A percentile compares a stretch with the other conserved stretches of the same genome.
Evolutionary conservation across 352 stramenopile species (phyloP).

Genomic region (Phytophthora hibernalis): DNA sequence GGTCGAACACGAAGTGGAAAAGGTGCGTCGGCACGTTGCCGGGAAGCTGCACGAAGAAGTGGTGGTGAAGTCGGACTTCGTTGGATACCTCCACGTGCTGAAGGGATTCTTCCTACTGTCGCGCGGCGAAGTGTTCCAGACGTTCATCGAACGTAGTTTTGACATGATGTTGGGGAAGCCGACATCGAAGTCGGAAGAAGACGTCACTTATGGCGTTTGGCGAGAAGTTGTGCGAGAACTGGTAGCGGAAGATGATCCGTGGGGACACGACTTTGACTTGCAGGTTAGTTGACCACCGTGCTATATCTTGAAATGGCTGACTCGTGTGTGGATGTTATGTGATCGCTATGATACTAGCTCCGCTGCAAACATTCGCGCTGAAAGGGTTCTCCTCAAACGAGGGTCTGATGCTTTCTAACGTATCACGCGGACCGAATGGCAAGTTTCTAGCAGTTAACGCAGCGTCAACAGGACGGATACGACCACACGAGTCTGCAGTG

Average conservation of each 20-base stretch:
- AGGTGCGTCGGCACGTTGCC: constrained; percentile 61
- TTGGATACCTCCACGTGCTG: constrained; percentile 57
- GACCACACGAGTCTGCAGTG: constrained; percentile 1
- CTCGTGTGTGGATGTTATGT: neutral
- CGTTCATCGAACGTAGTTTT: constrained; percentile 71
- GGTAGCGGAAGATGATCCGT: constrained; percentile 48
- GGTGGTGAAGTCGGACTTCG: constrained; percentile 72
- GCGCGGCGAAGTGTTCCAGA: constrained; percentile 77
- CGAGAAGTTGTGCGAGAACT: constrained; percentile 59
- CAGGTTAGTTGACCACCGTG: constrained; percentile 37
- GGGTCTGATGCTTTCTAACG: constrained; percentile 33
- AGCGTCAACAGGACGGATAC: neutral
- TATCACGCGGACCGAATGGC: constrained; percentile 31
- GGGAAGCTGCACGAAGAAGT: constrained; percentile 66
- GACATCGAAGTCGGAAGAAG: constrained; percentile 59
- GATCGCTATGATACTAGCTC: constrained; percentile 34
- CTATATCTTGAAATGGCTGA: neutral
- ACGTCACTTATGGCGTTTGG: constrained; percentile 75
- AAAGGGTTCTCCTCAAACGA: constrained; percentile 51
- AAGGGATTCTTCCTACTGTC: constrained; percentile 77
- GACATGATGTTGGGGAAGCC: constrained; percentile 61
- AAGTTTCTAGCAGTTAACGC: constrained; percentile 40
- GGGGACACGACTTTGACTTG: constrained; percentile 48
- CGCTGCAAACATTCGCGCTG: constrained; percentile 66
- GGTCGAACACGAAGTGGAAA: constrained; percentile 67